These are phyloP conservation scores for Senna siamea DNA, from an alignment of 306 rosid species.

Conservation along the genomic window DNA sequence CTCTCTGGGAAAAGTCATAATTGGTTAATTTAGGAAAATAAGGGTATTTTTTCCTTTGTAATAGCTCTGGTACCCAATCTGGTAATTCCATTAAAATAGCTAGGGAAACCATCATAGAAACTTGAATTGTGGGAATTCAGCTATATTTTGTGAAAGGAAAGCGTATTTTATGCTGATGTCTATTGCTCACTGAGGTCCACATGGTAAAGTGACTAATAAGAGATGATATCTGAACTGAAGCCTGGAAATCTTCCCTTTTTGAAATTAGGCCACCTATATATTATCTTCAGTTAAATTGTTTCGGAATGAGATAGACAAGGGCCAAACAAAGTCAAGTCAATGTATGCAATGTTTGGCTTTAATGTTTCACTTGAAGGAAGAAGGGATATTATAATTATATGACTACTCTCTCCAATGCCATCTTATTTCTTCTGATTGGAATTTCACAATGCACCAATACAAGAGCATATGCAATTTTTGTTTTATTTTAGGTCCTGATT, in stretches of 20 bases:
- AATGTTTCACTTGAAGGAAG: slow-evolving; percentile 14
- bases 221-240: slow-evolving; percentile 3
- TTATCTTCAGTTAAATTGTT: slow-evolving; percentile 4
- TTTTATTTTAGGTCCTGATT: neutral
- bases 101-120: neutral
- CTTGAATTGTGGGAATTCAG: neutral
- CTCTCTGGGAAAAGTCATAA: neutral
- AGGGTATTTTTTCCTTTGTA: neutral
- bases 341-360: neutral
- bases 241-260: slow-evolving; percentile 18
- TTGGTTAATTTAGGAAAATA: neutral
- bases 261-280: neutral
- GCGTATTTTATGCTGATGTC: neutral
- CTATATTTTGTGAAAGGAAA: neutral
- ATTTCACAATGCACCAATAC: neutral
- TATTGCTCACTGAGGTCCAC: neutral
- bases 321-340: slow-evolving; percentile 6
- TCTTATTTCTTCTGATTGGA: neutral
- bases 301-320: slow-evolving; percentile 15
- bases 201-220: neutral
- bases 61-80: no score
- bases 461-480: neutral
- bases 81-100: no score
- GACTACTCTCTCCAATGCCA: neutral
- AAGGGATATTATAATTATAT: slow-evolving; percentile 11